Evolutionary conservation across 192 early-diverging fungal genomes (phyloP).

Genomic region (Phycomyces blakesleeanus): DNA sequence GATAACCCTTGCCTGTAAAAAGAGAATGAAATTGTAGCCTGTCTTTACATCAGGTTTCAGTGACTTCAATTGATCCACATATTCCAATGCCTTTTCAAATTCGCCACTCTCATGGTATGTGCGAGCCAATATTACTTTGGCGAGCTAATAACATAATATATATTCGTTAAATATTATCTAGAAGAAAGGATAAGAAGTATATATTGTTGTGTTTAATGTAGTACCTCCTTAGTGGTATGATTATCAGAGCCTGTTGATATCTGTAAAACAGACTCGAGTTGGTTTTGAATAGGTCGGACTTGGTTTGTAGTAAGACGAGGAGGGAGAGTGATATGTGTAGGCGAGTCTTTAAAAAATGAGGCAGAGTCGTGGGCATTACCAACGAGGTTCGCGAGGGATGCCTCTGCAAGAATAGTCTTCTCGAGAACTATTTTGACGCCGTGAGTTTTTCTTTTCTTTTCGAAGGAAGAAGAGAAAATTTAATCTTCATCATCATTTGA

Average conservation of each 20-base stretch:
- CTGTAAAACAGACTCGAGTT: conserved; percentile 16
- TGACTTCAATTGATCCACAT: conserved; percentile 26
- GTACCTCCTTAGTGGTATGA: conserved; percentile 7
- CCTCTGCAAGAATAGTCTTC: conserved; percentile 40
- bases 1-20: conserved; percentile 54
- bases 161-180: no score
- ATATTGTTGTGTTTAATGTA: background rate
- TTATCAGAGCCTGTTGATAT: background rate
- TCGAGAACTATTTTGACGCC: no score
- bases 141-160: conserved; percentile 23
- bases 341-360: conserved; percentile 23
- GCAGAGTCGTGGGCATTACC: background rate
- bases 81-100: conserved; percentile 42
- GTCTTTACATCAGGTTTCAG: conserved; percentile 34
- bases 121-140: conserved; percentile 55
- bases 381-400: conserved; percentile 22
- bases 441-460: no score
- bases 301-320: conserved; percentile 10
- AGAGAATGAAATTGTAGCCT: conserved; percentile 58
- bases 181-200: no score
- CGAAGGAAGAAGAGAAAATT: no score
- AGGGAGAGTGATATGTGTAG: conserved; percentile 16
- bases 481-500: background rate
- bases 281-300: conserved; percentile 19
- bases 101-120: conserved; percentile 50